Base-by-base conservation (phyloP, 345 rosid genomes). In the Dimocarpus longan region DNA sequence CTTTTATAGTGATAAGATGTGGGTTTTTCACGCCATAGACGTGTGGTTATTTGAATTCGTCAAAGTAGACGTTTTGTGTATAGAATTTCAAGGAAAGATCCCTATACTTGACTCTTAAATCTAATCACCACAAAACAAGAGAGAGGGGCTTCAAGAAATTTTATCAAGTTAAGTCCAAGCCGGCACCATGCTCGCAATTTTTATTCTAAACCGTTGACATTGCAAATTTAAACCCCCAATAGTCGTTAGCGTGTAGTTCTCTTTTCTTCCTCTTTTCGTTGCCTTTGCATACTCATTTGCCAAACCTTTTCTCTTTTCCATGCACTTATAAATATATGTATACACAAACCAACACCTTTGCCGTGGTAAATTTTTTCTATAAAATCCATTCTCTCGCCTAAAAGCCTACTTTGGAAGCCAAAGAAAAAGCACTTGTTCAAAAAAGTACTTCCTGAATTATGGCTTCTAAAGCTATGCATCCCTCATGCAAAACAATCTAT, bases 191-290 rank as follows among this genome's bases (percentile, higher is more conserved):
- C 15, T 70, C 18, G 5, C 11, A 28, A 28, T 4, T 40, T 10
- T 62, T 24, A 82, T 74, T 70, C 40, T 16, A 71, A 78, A 73
- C 66, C 84, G 87, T 85, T 82, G 88, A 85, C 88, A 78, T 52
- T 63, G 28, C 22, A 26, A 60, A 1, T 3, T 48, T 22, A 68
- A 68, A 64, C 11, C n/a, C 70, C 64, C 81, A 15, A 68, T n/a
- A 60, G 79, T 85, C 82, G 26, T 78, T 87, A 46, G 80, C 92
- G 90, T 87, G 89, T 63, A 16, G 66, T 76, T 81, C 82, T 85
- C 85, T 76, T 66, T 40, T 82, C 79, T 37, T 24, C n/a, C 67
- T 65, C 50, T 71, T 71, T 75, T 71, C 84, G 71, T 66, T 43
- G 12, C 50, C 46, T 57, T 72, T 26, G 26, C 80, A 37, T 78